These are phyloP conservation scores for Glaciozyma martinii DNA, from an alignment of 768 basidiomycete species.

Conservation along the genomic window DNA sequence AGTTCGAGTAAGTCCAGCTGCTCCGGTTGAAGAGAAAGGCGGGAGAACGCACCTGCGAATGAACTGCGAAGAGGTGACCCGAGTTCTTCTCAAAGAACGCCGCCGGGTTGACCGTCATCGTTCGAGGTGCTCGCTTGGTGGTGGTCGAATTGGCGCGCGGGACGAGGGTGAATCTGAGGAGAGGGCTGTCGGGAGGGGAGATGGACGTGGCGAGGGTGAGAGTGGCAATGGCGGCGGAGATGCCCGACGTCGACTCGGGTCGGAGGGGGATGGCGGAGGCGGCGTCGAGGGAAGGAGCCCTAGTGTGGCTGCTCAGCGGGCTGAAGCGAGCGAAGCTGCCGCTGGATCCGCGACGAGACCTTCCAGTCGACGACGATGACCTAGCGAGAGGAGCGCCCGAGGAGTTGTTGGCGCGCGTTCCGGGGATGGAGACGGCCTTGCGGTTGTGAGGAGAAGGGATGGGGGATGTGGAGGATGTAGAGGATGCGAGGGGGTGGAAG, in stretches of 20 bases:
- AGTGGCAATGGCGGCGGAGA: not conserved
- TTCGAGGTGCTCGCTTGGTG: not conserved
- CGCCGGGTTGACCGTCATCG: not conserved
- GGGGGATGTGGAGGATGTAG: no score
- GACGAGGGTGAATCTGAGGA: not conserved
- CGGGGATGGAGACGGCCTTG: no score
- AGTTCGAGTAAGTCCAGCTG: not conserved
- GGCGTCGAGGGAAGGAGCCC: not conserved
- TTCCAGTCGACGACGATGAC: not conserved
- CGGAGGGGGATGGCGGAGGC: not conserved
- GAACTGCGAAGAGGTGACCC: constrained; percentile 1
- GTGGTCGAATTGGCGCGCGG: not conserved
- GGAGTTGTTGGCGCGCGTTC: no score
- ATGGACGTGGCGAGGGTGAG: not conserved
- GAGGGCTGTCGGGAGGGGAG: not conserved
- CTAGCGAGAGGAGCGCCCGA: no score
- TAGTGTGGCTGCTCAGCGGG: not conserved
- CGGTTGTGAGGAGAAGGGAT: no score
- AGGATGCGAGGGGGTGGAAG: no score
- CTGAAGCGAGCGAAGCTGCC: not conserved
- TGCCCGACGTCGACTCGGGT: not conserved
- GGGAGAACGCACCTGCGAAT: not conserved
- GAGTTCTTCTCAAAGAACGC: not conserved
- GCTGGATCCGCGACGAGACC: constrained; percentile 1
- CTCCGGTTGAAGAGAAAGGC: not conserved